Percentiles rank a stretch among this genome's conserved stretches.
Evolutionary conservation across 75 land plant species (phyloP).

Genomic region (Sequoia sempervirens): DNA sequence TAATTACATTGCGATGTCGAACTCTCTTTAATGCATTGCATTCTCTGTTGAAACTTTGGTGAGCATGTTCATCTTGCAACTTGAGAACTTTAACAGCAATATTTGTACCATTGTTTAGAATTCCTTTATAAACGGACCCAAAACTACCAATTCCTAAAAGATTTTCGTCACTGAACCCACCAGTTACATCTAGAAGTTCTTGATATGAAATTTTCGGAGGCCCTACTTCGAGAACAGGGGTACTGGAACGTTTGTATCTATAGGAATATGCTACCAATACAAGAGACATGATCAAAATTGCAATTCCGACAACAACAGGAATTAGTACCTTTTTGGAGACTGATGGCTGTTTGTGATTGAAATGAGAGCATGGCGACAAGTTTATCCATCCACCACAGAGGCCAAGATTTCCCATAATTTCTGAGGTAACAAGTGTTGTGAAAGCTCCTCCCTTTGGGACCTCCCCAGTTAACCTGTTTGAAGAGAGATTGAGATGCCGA

Average conservation of each 20-base stretch:
- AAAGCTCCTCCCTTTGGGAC: constrained; percentile 5
- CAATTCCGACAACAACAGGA: neutral
- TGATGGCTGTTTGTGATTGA: neutral
- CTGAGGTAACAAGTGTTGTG: neutral
- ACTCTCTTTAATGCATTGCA: neutral
- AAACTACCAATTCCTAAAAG: neutral
- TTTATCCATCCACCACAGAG: neutral
- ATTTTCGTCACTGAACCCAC: neutral
- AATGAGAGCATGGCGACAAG: neutral
- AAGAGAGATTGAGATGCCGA: constrained; percentile 7
- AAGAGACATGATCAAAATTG: neutral
- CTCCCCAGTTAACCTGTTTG: constrained; percentile 10
- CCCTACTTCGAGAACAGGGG: neutral
- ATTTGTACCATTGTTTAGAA: neutral
- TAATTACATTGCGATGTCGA: neutral
- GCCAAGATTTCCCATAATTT: neutral
- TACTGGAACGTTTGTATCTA: neutral
- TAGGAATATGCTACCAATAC: neutral
- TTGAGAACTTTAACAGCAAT: neutral
- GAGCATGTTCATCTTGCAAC: neutral
- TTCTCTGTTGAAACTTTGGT: neutral
- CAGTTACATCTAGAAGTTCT: neutral
- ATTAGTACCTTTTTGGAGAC: neutral
- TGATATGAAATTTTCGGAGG: neutral
- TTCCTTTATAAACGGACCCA: neutral